phyloP scores from a whole-genome alignment of 208 protist genomes.

The Phytomonas serpens region DNA sequence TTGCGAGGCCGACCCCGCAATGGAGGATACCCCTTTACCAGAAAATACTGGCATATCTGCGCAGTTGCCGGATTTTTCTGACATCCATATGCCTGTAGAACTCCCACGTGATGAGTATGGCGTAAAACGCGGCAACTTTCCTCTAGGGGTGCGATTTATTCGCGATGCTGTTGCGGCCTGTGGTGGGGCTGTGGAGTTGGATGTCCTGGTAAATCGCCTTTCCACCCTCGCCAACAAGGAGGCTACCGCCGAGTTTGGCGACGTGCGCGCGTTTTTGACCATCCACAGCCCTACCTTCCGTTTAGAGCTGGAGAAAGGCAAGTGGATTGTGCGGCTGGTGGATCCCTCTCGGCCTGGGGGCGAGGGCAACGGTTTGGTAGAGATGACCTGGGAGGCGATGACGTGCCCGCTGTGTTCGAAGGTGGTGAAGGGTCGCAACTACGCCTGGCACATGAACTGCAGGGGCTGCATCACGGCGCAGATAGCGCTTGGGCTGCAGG shows the following conservation, averaged over 20 bases:
- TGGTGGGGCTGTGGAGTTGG: slow-evolving; percentile 82
- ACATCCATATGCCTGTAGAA: slow-evolving; percentile 81
- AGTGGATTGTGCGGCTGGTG: slow-evolving; percentile 75
- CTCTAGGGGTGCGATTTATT: slow-evolving; percentile 86
- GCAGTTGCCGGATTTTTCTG: slow-evolving; percentile 38
- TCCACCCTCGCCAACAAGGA: slow-evolving; percentile 66
- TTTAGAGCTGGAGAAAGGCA: slow-evolving; percentile 48
- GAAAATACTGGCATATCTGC: slow-evolving; percentile 5
- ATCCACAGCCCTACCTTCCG: slow-evolving; percentile 87
- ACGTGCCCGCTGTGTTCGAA: slow-evolving; percentile 80
- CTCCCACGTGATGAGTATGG: slow-evolving; percentile 88
- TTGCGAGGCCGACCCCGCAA: neutral
- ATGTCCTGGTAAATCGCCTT: slow-evolving; percentile 80
- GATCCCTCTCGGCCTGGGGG: neutral
- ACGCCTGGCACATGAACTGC: slow-evolving; percentile 78
- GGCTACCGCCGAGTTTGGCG: slow-evolving; percentile 72
- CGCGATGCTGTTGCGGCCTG: slow-evolving; percentile 71
- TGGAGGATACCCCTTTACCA: neutral
- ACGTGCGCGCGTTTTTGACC: slow-evolving; percentile 85
- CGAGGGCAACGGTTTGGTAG: neutral
- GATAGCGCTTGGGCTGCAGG: slow-evolving; percentile 78
- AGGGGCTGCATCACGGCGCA: slow-evolving; percentile 77
- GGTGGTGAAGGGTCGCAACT: slow-evolving; percentile 76
- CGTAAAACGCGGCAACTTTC: slow-evolving; percentile 85
- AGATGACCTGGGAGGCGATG: slow-evolving; percentile 76